Conservation (phyloP, 2,329 filamentous ascomycete genomes). For the Davidsoniella eucalypti region DNA sequence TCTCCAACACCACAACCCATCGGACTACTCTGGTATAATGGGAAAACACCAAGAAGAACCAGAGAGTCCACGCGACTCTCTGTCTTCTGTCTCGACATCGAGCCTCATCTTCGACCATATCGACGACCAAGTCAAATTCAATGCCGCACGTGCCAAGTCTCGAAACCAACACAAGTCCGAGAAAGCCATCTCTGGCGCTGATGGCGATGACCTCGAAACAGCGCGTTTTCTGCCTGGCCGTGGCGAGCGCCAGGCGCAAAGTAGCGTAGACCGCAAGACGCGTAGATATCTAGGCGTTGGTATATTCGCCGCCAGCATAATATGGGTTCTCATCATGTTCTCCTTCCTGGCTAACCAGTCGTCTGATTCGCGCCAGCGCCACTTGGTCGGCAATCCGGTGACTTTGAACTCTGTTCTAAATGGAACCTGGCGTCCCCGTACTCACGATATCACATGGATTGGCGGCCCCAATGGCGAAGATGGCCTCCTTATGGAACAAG, state of each 20-base stretch:
- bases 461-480: constrained; percentile 60
- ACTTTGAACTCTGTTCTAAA: constrained; percentile 53
- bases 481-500: constrained; percentile 65
- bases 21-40: no score
- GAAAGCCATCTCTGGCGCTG: not conserved
- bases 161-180: constrained; percentile 5
- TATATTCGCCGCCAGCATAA: constrained; percentile 41
- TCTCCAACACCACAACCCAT: no score
- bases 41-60: not conserved
- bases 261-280: constrained; percentile 29
- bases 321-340: constrained; percentile 46
- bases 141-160: not conserved
- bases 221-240: constrained; percentile 33
- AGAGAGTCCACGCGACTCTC: constrained; percentile 32
- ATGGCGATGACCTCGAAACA: constrained; percentile 28
- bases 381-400: constrained; percentile 43
- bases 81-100: constrained; percentile 67
- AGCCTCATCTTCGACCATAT: constrained; percentile 69
- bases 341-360: constrained; percentile 54
- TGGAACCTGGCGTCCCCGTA: constrained; percentile 47
- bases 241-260: constrained; percentile 11
- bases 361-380: constrained; percentile 34
- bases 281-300: constrained; percentile 48
- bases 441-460: constrained; percentile 61
- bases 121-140: constrained; percentile 30